These are phyloP conservation scores for Pseudocercospora pini-densiflorae DNA, from an alignment of 2,329 filamentous ascomycete species.

Conservation along the genomic window DNA sequence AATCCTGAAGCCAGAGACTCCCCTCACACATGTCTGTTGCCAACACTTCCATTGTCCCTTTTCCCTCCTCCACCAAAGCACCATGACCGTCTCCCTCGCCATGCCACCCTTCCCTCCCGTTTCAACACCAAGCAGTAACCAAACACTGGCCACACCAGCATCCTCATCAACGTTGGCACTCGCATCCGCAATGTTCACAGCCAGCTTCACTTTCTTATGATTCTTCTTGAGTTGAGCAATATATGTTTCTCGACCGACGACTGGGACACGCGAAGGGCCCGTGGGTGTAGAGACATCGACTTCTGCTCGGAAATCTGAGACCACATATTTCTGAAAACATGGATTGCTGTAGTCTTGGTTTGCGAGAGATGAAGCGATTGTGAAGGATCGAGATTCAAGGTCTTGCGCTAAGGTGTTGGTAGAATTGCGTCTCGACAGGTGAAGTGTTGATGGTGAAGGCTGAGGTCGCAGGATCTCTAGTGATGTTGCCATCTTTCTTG, in stretches of 20 bases:
- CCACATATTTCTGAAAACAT: constrained; percentile 3
- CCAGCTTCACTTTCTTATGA: background rate
- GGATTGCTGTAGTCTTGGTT: constrained; percentile 11
- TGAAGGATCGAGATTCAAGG: constrained; percentile 9
- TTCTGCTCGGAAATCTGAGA: constrained; percentile 18
- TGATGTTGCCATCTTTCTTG: constrained; percentile 18
- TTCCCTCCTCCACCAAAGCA: constrained; percentile 22
- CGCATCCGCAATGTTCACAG: constrained; percentile 7
- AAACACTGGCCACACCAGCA: constrained; percentile 19
- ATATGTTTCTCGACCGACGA: constrained; percentile 7
- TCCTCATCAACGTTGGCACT: constrained; percentile 21
- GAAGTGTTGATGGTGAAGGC: constrained; percentile 11
- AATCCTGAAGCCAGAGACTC: constrained; percentile 6
- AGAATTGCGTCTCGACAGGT: background rate
- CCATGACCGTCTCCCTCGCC: constrained; percentile 17
- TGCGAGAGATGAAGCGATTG: constrained; percentile 13
- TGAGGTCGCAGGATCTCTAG: constrained; percentile 25
- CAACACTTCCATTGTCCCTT: constrained; percentile 22
- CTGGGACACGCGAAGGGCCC: background rate
- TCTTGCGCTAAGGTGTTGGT: background rate
- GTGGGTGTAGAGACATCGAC: constrained; percentile 7
- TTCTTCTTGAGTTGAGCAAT: constrained; percentile 13
- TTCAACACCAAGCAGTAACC: constrained; percentile 15
- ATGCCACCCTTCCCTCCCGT: background rate
- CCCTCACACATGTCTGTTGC: constrained; percentile 22